phyloP scores from a whole-genome alignment of 106 monocot genomes.

The Apostasia shenzhenica region DNA sequence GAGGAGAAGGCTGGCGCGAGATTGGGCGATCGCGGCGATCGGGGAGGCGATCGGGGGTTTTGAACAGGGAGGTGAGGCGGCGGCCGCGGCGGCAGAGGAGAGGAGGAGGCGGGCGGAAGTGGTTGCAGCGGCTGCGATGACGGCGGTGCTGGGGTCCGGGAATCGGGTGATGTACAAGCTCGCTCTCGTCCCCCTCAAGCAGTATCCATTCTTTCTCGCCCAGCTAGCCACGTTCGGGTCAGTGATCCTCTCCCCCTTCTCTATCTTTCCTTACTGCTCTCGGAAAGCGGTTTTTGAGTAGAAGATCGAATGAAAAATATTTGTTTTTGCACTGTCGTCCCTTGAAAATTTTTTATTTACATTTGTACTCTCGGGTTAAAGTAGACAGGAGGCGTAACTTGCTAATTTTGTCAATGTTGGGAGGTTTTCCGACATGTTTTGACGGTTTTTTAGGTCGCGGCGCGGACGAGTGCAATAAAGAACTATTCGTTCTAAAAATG shows the following conservation, averaged over 20 bases:
- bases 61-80: slow-evolving; percentile 15
- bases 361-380: too few species aligned
- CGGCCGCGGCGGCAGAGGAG: slow-evolving; percentile 18
- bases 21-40: slow-evolving; percentile 6
- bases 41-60: slow-evolving; percentile 22
- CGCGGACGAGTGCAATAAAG: too few species aligned
- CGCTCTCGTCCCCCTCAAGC: slow-evolving; percentile 76
- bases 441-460: too few species aligned
- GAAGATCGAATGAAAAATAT: too few species aligned
- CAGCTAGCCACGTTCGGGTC: slow-evolving; percentile 93
- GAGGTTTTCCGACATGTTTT: too few species aligned
- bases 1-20: not conserved
- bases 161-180: slow-evolving; percentile 87
- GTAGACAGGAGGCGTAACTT: too few species aligned
- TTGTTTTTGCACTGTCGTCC: too few species aligned
- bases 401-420: too few species aligned
- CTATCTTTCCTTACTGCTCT: not conserved
- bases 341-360: too few species aligned
- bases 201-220: slow-evolving; percentile 93
- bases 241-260: not conserved
- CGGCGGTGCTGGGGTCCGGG: slow-evolving; percentile 62
- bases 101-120: slow-evolving; percentile 35
- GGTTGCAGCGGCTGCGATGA: slow-evolving; percentile 49
- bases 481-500: too few species aligned
- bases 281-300: too few species aligned